These are phyloP conservation scores for Coemansia javaensis DNA, from an alignment of 192 early-diverging fungal species.

Conservation along the genomic window DNA sequence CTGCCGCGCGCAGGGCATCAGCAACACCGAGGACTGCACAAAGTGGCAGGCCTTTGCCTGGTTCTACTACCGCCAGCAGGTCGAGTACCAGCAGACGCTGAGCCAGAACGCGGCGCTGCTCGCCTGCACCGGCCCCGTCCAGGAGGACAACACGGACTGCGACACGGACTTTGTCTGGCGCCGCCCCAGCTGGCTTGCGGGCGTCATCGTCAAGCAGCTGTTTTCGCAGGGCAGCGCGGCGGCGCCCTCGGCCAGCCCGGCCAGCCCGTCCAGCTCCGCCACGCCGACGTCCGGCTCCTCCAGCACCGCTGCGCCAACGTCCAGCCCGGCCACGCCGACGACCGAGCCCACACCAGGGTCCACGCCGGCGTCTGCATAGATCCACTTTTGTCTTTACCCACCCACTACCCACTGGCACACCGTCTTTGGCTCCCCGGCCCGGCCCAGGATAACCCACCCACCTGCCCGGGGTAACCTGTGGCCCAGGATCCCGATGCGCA, in stretches of 20 bases:
- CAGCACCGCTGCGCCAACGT: too few species aligned
- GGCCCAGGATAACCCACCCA: too few species aligned
- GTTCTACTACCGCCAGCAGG: slow-evolving; percentile 50
- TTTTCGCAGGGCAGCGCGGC: slow-evolving; percentile 3
- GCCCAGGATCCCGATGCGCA: too few species aligned
- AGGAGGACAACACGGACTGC: slow-evolving; percentile 28
- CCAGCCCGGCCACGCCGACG: too few species aligned
- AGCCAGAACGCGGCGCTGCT: slow-evolving; percentile 47
- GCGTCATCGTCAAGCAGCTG: slow-evolving; percentile 32
- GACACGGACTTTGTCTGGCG: slow-evolving; percentile 47
- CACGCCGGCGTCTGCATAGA: too few species aligned
- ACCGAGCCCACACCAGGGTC: too few species aligned
- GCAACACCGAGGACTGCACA: slow-evolving; percentile 32
- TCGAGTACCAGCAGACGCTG: slow-evolving; percentile 51
- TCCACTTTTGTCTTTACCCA: too few species aligned
- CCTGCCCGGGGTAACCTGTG: too few species aligned
- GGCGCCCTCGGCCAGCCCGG: not conserved
- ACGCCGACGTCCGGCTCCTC: too few species aligned
- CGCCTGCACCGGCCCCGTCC: slow-evolving; percentile 20
- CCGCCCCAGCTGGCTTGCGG: slow-evolving; percentile 41
- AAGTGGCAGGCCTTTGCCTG: slow-evolving; percentile 52
- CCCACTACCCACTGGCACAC: too few species aligned
- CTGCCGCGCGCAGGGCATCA: slow-evolving; percentile 31
- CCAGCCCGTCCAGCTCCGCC: too few species aligned
- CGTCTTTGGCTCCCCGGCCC: too few species aligned